phyloP scores from a whole-genome alignment of 805 yeast genomes.

The Candida patagonica region DNA sequence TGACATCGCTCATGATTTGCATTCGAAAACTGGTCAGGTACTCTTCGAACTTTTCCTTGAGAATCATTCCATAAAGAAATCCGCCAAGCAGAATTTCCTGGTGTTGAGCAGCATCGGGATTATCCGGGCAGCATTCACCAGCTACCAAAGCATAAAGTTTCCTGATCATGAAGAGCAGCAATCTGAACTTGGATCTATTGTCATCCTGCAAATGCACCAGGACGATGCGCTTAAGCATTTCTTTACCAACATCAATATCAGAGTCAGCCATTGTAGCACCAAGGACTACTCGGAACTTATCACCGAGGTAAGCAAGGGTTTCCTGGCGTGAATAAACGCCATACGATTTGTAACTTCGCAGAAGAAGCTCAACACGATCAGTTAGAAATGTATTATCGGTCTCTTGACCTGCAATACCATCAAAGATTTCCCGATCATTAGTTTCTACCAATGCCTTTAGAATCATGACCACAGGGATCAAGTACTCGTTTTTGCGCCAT shows the following conservation, averaged over 20 bases:
- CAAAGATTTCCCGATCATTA: conserved; percentile 90
- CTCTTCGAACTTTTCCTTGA: conserved; percentile 94
- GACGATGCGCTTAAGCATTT: conserved; percentile 73
- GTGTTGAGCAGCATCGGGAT: conserved; percentile 99
- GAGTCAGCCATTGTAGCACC: conserved; percentile 81
- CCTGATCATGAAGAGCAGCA: conserved; percentile 90
- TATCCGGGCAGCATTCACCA: conserved; percentile 93
- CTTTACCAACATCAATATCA: conserved; percentile 85
- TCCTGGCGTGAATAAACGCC: conserved; percentile 71
- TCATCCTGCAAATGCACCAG: conserved; percentile 64
- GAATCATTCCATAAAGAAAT: conserved; percentile 89
- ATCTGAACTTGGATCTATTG: conserved; percentile 71
- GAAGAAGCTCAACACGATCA: conserved; percentile 89
- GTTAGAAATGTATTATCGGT: conserved; percentile 83
- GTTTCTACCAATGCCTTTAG: conserved; percentile 84
- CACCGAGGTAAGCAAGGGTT: conserved; percentile 90
- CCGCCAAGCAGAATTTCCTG: conserved; percentile 96
- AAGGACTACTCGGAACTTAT: conserved; percentile 88
- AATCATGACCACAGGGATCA: conserved; percentile 88
- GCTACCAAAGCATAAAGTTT: conserved; percentile 91
- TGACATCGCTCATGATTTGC: conserved; percentile 72
- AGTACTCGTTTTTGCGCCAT: conserved; percentile 93
- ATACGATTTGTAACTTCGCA: conserved; percentile 81
- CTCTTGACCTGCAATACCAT: conserved; percentile 91
- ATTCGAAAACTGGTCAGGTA: conserved; percentile 63